Base-by-base conservation (phyloP, 345 rosid genomes). In the Sonneratia caseolaris region DNA sequence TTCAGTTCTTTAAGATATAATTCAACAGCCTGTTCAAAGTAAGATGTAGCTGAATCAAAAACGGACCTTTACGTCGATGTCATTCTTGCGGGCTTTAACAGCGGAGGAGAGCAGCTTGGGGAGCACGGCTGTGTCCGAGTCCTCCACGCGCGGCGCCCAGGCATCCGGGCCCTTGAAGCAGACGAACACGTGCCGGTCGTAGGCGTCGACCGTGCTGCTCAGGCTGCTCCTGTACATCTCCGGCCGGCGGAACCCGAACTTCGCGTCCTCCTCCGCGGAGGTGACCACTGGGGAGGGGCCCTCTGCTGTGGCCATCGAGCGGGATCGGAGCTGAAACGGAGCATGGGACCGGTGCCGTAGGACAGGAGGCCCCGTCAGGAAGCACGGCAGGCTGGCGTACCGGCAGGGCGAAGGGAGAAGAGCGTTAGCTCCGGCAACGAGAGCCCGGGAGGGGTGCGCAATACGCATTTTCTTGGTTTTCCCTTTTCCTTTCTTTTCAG, bases 171-270 rank as follows among this genome's bases (percentile, higher is more conserved):
- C 80, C 73, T 85, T 87, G 74, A 74, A 90, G 66, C 85, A 81
- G 43, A 94, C 88, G 74, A 94, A 90, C 47, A 90, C 77, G 76
- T 94, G 98, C 15, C 97, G 93, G 69, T 84, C 96, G 77, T 94
- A 87, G 8, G 88, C 74, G 72, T 77, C 80, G 11, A 91, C 86
- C 35, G 98, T 85, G 32, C 86, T 88, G 13, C 91, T 82, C 15
- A 94, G 90, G 65, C 81, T 86, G 47, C 64, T 66, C 78, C 80
- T 79, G 81, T 86, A 84, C 97, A 94, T 94, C 87, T 94, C 98
- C 70, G 83, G 66, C 37, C 97, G 80, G 66, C 80, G 83, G 83
- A 94, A 94, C 8, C 97, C 98, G 72, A 74, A 90, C 73, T 87
- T 87, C 7, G 82, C 76, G 42, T 80, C 91, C 38, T 88, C 89